A percentile compares a stretch with the other conserved stretches of the same genome.
phyloP scores from a whole-genome alignment of 352 stramenopile genomes.

The Aphanomyces stellatus region DNA sequence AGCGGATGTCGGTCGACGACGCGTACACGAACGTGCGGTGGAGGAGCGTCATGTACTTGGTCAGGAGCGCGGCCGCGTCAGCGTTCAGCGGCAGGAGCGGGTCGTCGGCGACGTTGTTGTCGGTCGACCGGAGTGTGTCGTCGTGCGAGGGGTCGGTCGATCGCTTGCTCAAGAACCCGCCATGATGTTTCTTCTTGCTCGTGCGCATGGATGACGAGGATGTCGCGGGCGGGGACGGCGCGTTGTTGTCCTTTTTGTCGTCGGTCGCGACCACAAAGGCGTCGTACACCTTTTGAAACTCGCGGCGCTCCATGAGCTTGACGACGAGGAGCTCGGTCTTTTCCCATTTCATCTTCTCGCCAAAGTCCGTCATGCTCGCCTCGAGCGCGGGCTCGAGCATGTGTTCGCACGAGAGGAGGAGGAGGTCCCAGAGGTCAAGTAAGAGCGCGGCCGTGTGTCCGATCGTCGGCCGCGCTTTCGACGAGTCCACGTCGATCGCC shows the following conservation, averaged over 20 bases:
- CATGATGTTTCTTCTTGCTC: background rate
- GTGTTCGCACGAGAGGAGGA: background rate
- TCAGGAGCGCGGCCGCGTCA: background rate
- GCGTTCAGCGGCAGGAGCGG: background rate
- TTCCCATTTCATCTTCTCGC: conserved; percentile 9
- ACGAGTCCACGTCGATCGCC: conserved; percentile 2
- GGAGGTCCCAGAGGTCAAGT: conserved; percentile 5
- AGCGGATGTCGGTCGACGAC: background rate
- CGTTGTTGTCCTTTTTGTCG: background rate
- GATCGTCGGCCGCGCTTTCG: background rate
- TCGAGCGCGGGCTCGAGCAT: background rate
- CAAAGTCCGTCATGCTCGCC: background rate
- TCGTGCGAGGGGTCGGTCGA: background rate
- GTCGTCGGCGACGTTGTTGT: background rate
- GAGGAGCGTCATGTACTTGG: background rate
- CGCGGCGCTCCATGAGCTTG: conserved; percentile 16
- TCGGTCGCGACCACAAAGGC: background rate
- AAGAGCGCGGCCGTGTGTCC: background rate
- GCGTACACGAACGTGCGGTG: background rate
- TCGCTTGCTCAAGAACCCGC: background rate
- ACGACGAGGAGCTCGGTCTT: conserved; percentile 8
- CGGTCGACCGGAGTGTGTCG: background rate
- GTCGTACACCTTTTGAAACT: conserved; percentile 14
- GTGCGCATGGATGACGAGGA: background rate
- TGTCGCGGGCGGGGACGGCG: background rate